Base-by-base conservation (phyloP, 257 asterid genomes). In the Solanum microdontum region DNA sequence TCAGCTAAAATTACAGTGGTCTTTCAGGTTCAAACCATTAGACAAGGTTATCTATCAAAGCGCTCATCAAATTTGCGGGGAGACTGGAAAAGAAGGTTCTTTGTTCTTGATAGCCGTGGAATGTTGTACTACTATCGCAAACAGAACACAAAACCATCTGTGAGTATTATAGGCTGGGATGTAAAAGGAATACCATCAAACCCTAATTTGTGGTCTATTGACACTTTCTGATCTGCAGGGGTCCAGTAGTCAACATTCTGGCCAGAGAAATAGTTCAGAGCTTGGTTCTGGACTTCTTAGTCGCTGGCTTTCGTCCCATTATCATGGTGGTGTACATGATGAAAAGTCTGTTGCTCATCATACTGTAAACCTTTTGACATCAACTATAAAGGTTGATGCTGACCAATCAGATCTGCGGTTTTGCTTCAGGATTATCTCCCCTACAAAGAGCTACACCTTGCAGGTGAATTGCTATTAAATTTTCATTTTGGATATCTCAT, bases 281-380 rank as follows among this genome's bases (percentile, higher is more conserved):
- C 90, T 96, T 91, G 99, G 99, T 89, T 97, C 99, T 88, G 99
- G 99, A 75, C 89, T 97, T 90, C 94, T 97, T 62, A 94, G 98
- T 89, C 98, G 99, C 82, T 97, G 99, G 99, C 93, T 97, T 91
- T 95, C 99, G 87, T 97, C 99, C 87, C 98, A 95, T 93, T 91
- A 95, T 90, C 98, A 96, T 88, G 99, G 99, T 74, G 99, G 99
- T 80, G 96, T 96, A 28, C 99, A 97, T 85, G 99, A 96, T 86
- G 99, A 97, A 91, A 96, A 97, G 91, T 97, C 99, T 85, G 99
- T 97, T 88, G 98, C 99, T 84, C 99, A 97, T 91, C 98, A 97
- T 92, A 97, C 99, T 15, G 99, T 97, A 77, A 96, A 97, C 92
- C 91, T 97, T 85, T 92, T 97, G 94, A 97, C 99, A 23, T 97